Conservation (phyloP, 495 filamentous ascomycete species). For the Neurospora sp. region DNA sequence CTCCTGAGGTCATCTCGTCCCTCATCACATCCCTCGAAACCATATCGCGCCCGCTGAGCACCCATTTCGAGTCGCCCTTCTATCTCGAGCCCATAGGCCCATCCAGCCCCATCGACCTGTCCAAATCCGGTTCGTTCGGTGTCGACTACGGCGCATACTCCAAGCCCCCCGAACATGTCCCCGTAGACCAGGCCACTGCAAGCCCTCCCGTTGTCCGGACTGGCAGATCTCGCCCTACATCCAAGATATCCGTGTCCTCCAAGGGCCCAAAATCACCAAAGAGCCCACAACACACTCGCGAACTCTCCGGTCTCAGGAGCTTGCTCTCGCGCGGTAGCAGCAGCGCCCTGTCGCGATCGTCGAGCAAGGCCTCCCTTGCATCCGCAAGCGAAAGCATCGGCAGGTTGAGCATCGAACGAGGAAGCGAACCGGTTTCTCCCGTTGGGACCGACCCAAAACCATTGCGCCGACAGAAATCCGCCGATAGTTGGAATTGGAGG, state of each 20-base stretch:
- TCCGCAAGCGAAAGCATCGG: conserved; percentile 49
- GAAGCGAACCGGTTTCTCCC: conserved; percentile 24
- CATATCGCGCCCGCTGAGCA: conserved; percentile 66
- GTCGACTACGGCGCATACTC: conserved; percentile 59
- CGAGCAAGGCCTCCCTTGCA: conserved; percentile 39
- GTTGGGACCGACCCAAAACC: conserved; percentile 18
- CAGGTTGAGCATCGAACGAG: conserved; percentile 47
- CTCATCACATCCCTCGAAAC: conserved; percentile 85
- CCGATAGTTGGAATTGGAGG: conserved; percentile 46
- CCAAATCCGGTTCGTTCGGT: conserved; percentile 46
- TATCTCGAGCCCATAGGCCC: conserved; percentile 20
- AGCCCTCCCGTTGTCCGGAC: conserved; percentile 77
- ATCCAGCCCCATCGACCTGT: conserved; percentile 32
- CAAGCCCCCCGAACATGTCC: conserved; percentile 46
- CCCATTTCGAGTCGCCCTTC: conserved; percentile 52
- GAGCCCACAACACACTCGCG: conserved; percentile 25
- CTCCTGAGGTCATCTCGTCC: conserved; percentile 87
- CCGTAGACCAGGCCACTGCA: conserved; percentile 43
- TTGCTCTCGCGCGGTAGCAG: conserved; percentile 33
- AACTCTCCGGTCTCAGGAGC: conserved; percentile 32
- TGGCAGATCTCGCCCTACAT: neutral
- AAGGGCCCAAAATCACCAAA: conserved; percentile 53
- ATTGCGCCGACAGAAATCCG: conserved; percentile 36
- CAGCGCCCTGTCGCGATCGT: conserved; percentile 36
- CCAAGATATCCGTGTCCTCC: conserved; percentile 23